Percentiles rank a stretch among this genome's conserved stretches.
Evolutionary conservation across 2,329 filamentous ascomycete genomes (phyloP).

Genomic region (Colletotrichum sp.): DNA sequence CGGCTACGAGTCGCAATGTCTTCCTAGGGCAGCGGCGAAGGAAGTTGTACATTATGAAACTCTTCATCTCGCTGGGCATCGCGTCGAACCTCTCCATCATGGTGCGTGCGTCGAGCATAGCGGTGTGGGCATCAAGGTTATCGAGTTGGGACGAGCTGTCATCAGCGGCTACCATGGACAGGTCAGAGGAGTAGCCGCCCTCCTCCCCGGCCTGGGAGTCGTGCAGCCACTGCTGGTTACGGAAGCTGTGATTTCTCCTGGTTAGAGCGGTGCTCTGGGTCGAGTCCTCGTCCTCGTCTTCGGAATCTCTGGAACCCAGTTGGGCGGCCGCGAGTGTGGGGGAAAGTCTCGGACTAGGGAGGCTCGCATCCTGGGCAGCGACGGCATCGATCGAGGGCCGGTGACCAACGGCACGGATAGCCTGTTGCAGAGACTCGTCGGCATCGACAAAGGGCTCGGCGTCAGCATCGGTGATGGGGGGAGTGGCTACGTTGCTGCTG

Average conservation of each 20-base stretch:
- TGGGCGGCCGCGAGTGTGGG: constrained; percentile 81
- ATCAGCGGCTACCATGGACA: constrained; percentile 8
- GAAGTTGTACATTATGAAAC: constrained; percentile 96
- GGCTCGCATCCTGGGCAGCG: constrained; percentile 83
- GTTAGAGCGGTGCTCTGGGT: constrained; percentile 7
- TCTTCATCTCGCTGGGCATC: constrained; percentile 90
- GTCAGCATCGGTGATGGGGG: constrained; percentile 77
- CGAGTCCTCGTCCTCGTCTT: constrained; percentile 47
- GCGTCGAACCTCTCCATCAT: constrained; percentile 91
- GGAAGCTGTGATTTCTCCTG: constrained; percentile 12
- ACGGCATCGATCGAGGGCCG: constrained; percentile 69
- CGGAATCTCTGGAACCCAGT: constrained; percentile 42
- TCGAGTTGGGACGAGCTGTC: constrained; percentile 30
- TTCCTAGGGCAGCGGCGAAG: constrained; percentile 86
- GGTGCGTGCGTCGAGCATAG: constrained; percentile 77
- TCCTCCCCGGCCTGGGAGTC: constrained; percentile 48
- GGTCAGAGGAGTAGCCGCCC: constrained; percentile 32
- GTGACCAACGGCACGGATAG: constrained; percentile 50
- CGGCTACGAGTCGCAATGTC: constrained; percentile 86
- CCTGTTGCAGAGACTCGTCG: constrained; percentile 54
- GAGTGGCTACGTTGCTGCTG: constrained; percentile 71
- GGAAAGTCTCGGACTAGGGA: constrained; percentile 93
- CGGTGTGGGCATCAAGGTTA: constrained; percentile 39
- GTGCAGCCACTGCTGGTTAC: constrained; percentile 35
- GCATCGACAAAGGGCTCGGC: constrained; percentile 62